phyloP scores from a whole-genome alignment of 345 rosid genomes.

The Leavenworthia alabamica region DNA sequence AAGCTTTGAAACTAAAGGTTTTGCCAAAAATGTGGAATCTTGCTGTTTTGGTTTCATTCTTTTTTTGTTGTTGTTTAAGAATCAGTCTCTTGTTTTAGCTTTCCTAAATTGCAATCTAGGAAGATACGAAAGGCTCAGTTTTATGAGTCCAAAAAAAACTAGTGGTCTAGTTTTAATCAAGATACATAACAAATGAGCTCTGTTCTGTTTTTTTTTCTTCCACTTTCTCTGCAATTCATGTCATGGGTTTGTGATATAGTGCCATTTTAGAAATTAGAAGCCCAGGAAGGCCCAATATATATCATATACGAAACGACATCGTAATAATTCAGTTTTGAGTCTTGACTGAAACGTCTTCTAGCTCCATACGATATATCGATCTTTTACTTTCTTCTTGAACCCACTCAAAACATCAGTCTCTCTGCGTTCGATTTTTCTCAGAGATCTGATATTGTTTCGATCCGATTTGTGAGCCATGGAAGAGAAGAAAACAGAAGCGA shows the following conservation, averaged over 20 bases:
- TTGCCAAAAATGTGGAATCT: too few relatives aligned
- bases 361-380: slow-evolving; percentile 12
- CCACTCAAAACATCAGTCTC: slow-evolving; percentile 16
- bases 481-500: slow-evolving; percentile 49
- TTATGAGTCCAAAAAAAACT: not conserved
- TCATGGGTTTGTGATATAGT: too few relatives aligned
- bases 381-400: not conserved
- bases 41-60: slow-evolving; percentile 1
- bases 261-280: too few relatives aligned
- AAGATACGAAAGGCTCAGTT: not conserved
- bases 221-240: too few relatives aligned
- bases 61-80: slow-evolving; percentile 10
- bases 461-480: slow-evolving; percentile 36
- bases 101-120: slow-evolving; percentile 10
- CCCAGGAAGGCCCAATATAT: slow-evolving; percentile 4
- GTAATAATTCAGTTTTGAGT: too few relatives aligned
- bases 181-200: not conserved
- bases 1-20: not conserved
- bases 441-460: slow-evolving; percentile 19
- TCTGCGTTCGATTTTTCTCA: not conserved
- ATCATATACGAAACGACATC: not conserved
- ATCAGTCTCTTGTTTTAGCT: slow-evolving; percentile 19
- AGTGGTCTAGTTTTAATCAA: not conserved
- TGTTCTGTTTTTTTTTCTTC: not conserved
- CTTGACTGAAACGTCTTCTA: too few relatives aligned